phyloP scores from a whole-genome alignment of 164 flowering plant genomes.

The Tetrastigma voinierianum region DNA sequence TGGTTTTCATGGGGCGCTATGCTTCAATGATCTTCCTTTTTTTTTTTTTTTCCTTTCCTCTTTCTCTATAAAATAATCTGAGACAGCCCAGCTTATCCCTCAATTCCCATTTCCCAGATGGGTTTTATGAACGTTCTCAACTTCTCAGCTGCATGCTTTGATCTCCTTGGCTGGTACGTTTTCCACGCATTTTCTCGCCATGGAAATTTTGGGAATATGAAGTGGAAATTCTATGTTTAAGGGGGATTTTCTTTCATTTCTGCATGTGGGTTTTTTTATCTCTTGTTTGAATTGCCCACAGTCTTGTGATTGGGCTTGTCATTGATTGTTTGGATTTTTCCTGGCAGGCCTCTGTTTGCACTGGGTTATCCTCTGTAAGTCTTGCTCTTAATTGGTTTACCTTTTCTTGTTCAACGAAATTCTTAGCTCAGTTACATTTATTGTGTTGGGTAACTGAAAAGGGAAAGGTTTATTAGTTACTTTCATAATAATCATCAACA shows the following conservation, averaged over 20 bases:
- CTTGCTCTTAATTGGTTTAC: background rate
- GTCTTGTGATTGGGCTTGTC: background rate
- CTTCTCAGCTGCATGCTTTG: slow-evolving; percentile 9
- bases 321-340: background rate
- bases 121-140: slow-evolving; percentile 6
- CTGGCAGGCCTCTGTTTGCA: slow-evolving; percentile 19
- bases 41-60: no score
- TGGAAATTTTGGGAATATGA: background rate
- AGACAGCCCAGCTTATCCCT: no score
- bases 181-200: background rate
- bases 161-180: slow-evolving; percentile 18
- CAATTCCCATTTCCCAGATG: background rate
- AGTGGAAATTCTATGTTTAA: background rate
- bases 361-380: slow-evolving; percentile 24
- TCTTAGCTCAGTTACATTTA: background rate
- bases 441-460: background rate
- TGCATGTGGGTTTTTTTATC: background rate
- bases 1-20: no score
- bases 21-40: no score
- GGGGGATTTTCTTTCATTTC: background rate
- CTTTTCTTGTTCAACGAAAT: background rate
- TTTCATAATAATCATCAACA: background rate
- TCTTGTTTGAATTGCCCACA: background rate
- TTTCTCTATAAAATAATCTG: no score
- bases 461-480: background rate